Conservation (phyloP, 257 asterid species). For the Przewalskia tangutica region DNA sequence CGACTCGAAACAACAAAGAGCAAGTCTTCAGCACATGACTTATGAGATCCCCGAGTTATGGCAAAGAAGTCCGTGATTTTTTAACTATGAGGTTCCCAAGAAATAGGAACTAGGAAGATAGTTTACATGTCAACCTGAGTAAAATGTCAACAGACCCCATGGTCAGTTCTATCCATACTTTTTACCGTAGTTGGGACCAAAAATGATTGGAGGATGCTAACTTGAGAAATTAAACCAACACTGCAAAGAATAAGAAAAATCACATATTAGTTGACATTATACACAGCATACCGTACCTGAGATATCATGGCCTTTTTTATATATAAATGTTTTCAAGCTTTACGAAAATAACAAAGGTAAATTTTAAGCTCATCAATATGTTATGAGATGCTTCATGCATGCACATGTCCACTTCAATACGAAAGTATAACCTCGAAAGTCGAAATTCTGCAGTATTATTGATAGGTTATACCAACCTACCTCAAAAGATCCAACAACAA, state of each 20-base stretch:
- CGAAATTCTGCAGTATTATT: neutral
- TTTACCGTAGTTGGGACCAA: conserved; percentile 46
- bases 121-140: conserved; percentile 65
- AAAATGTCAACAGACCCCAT: conserved; percentile 57
- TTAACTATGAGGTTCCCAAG: conserved; percentile 40
- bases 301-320: neutral
- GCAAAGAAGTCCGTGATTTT: conserved; percentile 66
- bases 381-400: neutral
- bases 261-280: neutral
- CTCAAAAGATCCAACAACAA: neutral
- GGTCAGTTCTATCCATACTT: conserved; percentile 21
- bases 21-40: conserved; percentile 60
- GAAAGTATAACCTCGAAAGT: neutral
- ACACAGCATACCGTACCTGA: neutral
- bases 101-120: conserved; percentile 40
- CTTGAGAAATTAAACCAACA: conserved; percentile 73
- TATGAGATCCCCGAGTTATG: conserved; percentile 62
- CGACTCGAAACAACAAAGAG: conserved; percentile 58
- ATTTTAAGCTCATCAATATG: neutral
- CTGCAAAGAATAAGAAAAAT: conserved; percentile 24
- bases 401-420: neutral
- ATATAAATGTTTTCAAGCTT: neutral
- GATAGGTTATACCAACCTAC: neutral
- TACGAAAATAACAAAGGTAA: neutral
- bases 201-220: conserved; percentile 50